Evolutionary conservation across 768 basidiomycete species (phyloP).

Genomic region (Russula griseocarnosa): DNA sequence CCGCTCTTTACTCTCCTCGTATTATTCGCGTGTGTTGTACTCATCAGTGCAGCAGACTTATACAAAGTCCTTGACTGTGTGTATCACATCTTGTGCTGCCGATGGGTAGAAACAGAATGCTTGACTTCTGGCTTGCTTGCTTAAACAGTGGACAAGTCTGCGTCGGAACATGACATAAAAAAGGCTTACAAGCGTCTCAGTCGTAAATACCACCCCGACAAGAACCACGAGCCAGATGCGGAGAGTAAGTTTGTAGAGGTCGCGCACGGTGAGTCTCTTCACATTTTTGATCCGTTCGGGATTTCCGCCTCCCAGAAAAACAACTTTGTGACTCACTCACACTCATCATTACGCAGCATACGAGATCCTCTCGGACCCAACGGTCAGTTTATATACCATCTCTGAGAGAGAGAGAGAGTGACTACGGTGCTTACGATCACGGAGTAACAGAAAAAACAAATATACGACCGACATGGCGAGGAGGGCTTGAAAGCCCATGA

Average conservation of each 20-base stretch:
- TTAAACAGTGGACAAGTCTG: constrained; percentile 59
- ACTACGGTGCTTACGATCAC: background rate
- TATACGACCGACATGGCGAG: constrained; percentile 94
- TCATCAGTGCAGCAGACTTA: constrained; percentile 58
- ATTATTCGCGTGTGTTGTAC: constrained; percentile 35
- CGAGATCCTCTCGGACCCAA: constrained; percentile 85
- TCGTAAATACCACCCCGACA: constrained; percentile 91
- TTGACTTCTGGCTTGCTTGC: constrained; percentile 30
- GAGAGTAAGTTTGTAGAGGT: constrained; percentile 88
- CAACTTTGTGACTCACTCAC: background rate
- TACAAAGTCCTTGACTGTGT: constrained; percentile 81
- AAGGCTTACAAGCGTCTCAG: constrained; percentile 89
- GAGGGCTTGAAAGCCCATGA: constrained; percentile 92
- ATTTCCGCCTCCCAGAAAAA: background rate
- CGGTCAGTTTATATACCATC: constrained; percentile 44
- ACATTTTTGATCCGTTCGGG: too few species aligned
- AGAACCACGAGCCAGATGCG: constrained; percentile 81
- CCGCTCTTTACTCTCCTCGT: constrained; percentile 33
- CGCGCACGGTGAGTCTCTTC: constrained; percentile 74
- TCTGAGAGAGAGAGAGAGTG: background rate
- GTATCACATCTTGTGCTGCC: constrained; percentile 40
- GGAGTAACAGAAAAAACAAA: constrained; percentile 77
- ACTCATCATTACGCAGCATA: constrained; percentile 56
- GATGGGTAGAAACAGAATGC: constrained; percentile 15
- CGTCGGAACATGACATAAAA: constrained; percentile 84